Base-by-base conservation (phyloP, 1,139 yeast species). In the Candida tetrigidarum region DNA sequence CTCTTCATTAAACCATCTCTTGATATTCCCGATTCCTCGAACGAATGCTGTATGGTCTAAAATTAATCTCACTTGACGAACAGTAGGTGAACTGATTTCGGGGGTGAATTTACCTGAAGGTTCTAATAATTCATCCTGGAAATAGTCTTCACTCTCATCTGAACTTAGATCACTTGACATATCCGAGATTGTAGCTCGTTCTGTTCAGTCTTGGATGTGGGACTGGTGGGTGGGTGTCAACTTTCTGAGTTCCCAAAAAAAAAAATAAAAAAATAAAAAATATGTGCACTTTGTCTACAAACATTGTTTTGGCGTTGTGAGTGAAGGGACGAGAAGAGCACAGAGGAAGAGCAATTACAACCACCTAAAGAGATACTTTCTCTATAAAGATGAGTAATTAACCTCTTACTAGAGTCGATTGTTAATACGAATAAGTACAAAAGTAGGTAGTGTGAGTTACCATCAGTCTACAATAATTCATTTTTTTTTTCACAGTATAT, bases 41-140 rank as follows among this genome's bases (percentile, higher is more conserved):
- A 80, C 76, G 49, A 82, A 69, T 1, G 84, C 81, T 9, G 84
- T 74, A 23, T 80, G 83, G 56, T 82, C 87, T 41, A 82, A 56
- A 9, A 82, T 78, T 43, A 81, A 63, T 49, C 46, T 43, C 15
- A 51, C 55, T 26, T 47, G 46, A 32, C 54, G 50, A 4, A 26
- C n/a, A 18, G 36, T 10, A 10, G 40, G 12, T 11, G 28, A 5
- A 16, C 16, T 19, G 15, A 33, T 12, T 4, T 18, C 20, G 12
- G 35, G 22, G 7, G 26, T 18, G 34, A 33, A 33, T 20, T 25
- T 26, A n/a, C 20, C 28, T 10, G 37, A 19, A 11, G 19, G 8
- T 15, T 39, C 46, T 11, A 43, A 45, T 28, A 54, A 43, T 35
- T 50, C 57, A 37, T 55, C 56, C n/a, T 37, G 37, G 36, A 33